Evolutionary conservation across 2,329 filamentous ascomycete genomes (phyloP).

Genomic region (Colletotrichum cordylinicola): DNA sequence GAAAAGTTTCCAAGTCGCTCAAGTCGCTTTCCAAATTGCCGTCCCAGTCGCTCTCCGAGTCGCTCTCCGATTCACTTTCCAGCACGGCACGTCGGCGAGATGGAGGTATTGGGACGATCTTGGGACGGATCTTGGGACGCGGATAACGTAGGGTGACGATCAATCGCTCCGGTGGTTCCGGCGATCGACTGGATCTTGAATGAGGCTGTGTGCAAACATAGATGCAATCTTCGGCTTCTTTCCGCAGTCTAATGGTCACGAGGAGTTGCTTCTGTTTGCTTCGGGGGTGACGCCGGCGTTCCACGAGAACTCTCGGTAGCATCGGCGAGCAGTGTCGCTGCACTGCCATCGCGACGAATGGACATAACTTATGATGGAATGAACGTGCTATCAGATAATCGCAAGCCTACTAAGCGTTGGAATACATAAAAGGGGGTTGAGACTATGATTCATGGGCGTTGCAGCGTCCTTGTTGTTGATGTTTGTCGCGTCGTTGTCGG

Average conservation of each 20-base stretch:
- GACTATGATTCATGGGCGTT: neutral
- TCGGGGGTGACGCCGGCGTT: neutral
- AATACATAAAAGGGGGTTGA: neutral
- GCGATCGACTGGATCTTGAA: neutral
- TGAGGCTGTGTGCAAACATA: neutral
- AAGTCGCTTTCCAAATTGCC: neutral
- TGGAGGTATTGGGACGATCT: neutral
- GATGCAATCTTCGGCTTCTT: neutral
- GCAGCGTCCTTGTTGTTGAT: neutral
- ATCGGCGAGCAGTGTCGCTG: neutral
- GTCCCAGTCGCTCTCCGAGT: neutral
- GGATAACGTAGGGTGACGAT: neutral
- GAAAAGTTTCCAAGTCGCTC: neutral
- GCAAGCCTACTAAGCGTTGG: neutral
- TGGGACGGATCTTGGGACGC: neutral
- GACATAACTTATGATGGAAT: neutral
- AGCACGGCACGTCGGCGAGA: neutral
- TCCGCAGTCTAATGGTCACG: neutral
- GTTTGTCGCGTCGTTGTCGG: neutral
- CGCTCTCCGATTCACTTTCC: neutral
- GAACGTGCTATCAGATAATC: neutral
- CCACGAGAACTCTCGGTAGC: neutral
- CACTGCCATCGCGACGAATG: neutral
- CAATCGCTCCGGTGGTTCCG: neutral
- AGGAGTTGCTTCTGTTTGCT: neutral